A percentile compares a stretch with the other conserved stretches of the same genome.
Evolutionary conservation across 1,284 basidiomycete species (phyloP).

Genomic region (Volvariella volvacea): DNA sequence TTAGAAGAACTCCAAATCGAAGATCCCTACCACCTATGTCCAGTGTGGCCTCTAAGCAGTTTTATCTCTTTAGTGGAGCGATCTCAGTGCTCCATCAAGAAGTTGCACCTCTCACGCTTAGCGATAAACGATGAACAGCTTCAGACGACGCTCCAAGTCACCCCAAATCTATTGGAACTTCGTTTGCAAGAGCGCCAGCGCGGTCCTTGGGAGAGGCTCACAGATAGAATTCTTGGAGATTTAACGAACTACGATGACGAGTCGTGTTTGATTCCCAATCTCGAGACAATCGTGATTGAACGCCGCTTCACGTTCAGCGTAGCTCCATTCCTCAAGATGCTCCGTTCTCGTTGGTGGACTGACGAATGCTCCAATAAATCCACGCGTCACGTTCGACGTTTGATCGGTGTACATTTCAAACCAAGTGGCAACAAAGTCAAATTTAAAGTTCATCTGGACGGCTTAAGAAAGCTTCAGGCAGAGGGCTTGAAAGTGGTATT

Average conservation of each 20-base stretch:
- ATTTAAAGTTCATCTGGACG: neutral
- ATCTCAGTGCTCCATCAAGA: neutral
- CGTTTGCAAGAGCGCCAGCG: neutral
- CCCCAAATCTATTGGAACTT: neutral
- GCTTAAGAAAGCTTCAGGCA: neutral
- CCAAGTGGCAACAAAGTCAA: neutral
- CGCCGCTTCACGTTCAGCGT: neutral
- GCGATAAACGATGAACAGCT: neutral
- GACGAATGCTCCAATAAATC: neutral
- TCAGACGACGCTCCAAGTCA: neutral
- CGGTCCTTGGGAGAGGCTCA: neutral
- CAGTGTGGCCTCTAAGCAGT: neutral
- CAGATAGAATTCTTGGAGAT: neutral
- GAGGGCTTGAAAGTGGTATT: neutral
- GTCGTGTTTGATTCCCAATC: neutral
- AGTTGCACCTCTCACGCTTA: neutral
- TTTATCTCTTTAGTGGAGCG: neutral
- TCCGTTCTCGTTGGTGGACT: slow-evolving; percentile 1
- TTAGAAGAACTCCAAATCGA: neutral
- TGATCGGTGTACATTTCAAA: neutral
- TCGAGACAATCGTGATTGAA: neutral
- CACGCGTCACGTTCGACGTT: neutral
- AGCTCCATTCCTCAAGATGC: neutral
- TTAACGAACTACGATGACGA: neutral
- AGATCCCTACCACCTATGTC: neutral